These are phyloP conservation scores for Yamadazyma mexicana DNA, from an alignment of 1,139 yeast genomes.

Conservation along the genomic window DNA sequence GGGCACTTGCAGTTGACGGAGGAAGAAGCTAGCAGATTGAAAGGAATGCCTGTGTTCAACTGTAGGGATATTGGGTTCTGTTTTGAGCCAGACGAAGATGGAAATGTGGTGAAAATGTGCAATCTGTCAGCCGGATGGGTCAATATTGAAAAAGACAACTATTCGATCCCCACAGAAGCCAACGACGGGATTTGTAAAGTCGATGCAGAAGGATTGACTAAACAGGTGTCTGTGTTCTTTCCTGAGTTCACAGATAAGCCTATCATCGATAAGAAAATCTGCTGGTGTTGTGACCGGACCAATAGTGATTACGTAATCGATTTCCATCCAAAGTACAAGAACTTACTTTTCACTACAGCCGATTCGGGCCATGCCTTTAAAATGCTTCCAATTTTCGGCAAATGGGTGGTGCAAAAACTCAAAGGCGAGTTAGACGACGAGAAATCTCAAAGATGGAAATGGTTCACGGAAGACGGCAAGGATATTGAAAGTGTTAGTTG, in stretches of 20 bases:
- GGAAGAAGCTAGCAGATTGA: slow-evolving; percentile 30
- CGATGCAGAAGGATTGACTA: slow-evolving; percentile 11
- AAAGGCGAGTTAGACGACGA: slow-evolving; percentile 21
- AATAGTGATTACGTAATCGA: slow-evolving; percentile 19
- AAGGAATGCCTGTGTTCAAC: slow-evolving; percentile 40
- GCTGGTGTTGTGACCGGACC: slow-evolving; percentile 23
- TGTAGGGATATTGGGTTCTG: slow-evolving; percentile 32
- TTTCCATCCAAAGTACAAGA: slow-evolving; percentile 16
- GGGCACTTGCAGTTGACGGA: slow-evolving; percentile 37
- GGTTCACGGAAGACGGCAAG: slow-evolving; percentile 17
- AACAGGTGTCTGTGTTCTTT: slow-evolving; percentile 14
- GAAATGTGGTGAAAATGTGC: slow-evolving; percentile 19
- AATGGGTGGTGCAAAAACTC: slow-evolving; percentile 26
- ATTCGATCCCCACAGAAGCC: slow-evolving; percentile 17
- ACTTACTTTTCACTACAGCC: slow-evolving; percentile 29
- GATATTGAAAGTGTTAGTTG: slow-evolving; percentile 13
- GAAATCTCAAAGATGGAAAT: slow-evolving; percentile 26
- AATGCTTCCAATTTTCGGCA: slow-evolving; percentile 34
- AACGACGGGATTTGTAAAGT: slow-evolving; percentile 15
- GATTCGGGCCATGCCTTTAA: slow-evolving; percentile 48
- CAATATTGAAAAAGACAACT: slow-evolving; percentile 8
- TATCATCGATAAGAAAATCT: slow-evolving; percentile 17
- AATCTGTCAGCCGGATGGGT: slow-evolving; percentile 21
- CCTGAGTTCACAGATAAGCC: slow-evolving; percentile 14
- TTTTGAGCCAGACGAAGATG: slow-evolving; percentile 27